A percentile compares a stretch with the other conserved stretches of the same genome.
phyloP scores from a whole-genome alignment of 2,329 filamentous ascomycete species.

The Acarospora socialis region DNA sequence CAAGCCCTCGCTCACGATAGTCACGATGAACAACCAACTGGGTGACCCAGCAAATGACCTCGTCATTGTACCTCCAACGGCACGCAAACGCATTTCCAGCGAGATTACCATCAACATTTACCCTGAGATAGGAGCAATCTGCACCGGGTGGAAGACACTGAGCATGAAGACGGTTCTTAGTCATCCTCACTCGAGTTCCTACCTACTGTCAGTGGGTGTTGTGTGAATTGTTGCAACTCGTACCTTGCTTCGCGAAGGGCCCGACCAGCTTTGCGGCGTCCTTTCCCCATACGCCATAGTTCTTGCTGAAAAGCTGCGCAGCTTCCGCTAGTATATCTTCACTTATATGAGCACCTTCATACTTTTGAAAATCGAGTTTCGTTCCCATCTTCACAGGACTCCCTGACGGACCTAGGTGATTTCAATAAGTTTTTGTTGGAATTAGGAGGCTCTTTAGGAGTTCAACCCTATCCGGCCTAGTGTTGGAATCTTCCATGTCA shows the following conservation, averaged over 20 bases:
- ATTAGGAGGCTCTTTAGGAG: no score
- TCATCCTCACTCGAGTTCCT: constrained; percentile 15
- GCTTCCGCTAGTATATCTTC: background rate
- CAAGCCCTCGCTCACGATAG: constrained; percentile 25
- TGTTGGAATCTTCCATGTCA: no score
- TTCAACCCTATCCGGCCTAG: no score
- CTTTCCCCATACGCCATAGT: constrained; percentile 23
- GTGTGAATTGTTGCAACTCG: no score
- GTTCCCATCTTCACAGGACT: background rate
- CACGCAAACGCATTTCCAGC: constrained; percentile 25
- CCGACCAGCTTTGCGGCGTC: constrained; percentile 7
- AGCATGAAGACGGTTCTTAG: constrained; percentile 19
- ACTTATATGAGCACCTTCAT: background rate
- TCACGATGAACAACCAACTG: constrained; percentile 26
- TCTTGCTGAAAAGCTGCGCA: constrained; percentile 3
- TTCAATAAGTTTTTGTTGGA: no score
- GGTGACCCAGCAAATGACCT: constrained; percentile 27
- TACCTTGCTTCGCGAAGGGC: constrained; percentile 9
- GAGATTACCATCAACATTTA: constrained; percentile 21
- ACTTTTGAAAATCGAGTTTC: background rate
- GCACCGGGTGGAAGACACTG: constrained; percentile 19
- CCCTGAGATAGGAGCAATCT: constrained; percentile 20
- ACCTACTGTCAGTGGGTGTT: no score
- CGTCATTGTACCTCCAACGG: constrained; percentile 21
- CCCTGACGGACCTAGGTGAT: background rate